Evolutionary conservation across 805 yeast genomes (phyloP).

Genomic region (Barnettozyma vustinii): DNA sequence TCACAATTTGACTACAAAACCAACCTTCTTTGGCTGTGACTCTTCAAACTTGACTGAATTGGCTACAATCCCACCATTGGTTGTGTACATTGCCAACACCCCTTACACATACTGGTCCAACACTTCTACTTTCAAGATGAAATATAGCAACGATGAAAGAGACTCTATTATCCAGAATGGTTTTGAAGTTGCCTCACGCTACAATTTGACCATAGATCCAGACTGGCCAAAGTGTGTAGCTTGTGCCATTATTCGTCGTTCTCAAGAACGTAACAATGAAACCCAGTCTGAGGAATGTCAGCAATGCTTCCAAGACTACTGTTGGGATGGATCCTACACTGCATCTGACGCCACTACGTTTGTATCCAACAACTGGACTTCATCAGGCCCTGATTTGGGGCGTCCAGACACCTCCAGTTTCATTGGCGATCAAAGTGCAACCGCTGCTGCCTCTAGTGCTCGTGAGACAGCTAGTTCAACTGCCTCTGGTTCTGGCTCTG

Average conservation of each 20-base stretch:
- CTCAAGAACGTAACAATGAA: slow-evolving; percentile 60
- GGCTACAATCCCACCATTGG: slow-evolving; percentile 58
- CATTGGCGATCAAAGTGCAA: background rate
- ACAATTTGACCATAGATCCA: slow-evolving; percentile 59
- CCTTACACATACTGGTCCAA: slow-evolving; percentile 63
- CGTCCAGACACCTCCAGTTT: slow-evolving; percentile 2
- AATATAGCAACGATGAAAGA: slow-evolving; percentile 54
- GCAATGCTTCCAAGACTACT: slow-evolving; percentile 63
- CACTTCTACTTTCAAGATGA: slow-evolving; percentile 65
- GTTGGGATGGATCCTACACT: slow-evolving; percentile 58
- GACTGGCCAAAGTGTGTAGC: slow-evolving; percentile 74
- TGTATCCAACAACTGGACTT: slow-evolving; percentile 6
- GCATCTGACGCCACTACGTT: background rate
- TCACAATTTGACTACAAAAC: slow-evolving; percentile 57
- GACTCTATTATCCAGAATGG: slow-evolving; percentile 65
- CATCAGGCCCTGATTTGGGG: background rate
- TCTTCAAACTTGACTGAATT: slow-evolving; percentile 54
- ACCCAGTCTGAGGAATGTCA: slow-evolving; percentile 63
- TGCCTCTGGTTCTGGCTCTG: background rate
- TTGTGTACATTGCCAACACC: slow-evolving; percentile 73
- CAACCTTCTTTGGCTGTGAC: slow-evolving; percentile 83
- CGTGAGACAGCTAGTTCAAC: background rate
- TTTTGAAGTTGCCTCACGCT: slow-evolving; percentile 59
- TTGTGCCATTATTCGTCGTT: slow-evolving; percentile 78
- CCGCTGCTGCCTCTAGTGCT: background rate